Percentiles rank a stretch among this genome's conserved stretches.
These are phyloP conservation scores for Fusarium piperis DNA, from an alignment of 2,329 filamentous ascomycete species.

Conservation along the genomic window DNA sequence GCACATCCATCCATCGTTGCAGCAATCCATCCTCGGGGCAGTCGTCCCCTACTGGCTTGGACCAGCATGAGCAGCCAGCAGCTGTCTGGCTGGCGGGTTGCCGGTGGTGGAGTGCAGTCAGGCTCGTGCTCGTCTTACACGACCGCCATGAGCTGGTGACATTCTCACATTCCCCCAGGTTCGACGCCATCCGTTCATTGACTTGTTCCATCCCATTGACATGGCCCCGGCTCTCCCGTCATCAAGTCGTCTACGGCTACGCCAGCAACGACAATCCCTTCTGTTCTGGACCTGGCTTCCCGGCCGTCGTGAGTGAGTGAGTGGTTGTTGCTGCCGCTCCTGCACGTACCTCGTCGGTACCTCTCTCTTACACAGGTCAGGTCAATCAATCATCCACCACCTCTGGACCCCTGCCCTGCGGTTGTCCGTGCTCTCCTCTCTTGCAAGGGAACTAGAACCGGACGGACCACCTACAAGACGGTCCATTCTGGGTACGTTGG, in stretches of 20 bases:
- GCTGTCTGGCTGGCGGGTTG: background rate
- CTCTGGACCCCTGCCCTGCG: slow-evolving; percentile 28
- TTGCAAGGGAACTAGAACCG: slow-evolving; percentile 25
- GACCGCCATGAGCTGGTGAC: slow-evolving; percentile 5
- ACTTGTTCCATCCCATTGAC: slow-evolving; percentile 4
- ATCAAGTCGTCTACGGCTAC: slow-evolving; percentile 3
- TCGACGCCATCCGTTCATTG: slow-evolving; percentile 8
- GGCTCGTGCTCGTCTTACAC: slow-evolving; percentile 28
- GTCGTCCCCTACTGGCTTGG: background rate
- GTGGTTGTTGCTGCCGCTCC: background rate
- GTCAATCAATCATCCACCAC: slow-evolving; percentile 1
- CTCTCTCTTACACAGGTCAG: background rate
- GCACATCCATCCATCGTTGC: background rate
- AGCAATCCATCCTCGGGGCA: background rate
- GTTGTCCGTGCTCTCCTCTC: slow-evolving; percentile 30
- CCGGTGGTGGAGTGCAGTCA: background rate
- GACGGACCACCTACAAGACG: slow-evolving; percentile 23
- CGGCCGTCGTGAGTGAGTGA: background rate
- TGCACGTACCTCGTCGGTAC: background rate
- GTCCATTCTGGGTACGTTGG: slow-evolving; percentile 15
- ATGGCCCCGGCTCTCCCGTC: slow-evolving; percentile 12
- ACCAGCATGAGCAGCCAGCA: background rate
- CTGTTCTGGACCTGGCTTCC: slow-evolving; percentile 26
- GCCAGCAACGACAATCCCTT: slow-evolving; percentile 21
- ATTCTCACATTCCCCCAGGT: slow-evolving; percentile 8